Percentiles rank a stretch among this genome's conserved stretches.
Conservation (phyloP, 2,329 filamentous ascomycete genomes). For the Blastomyces silverae region DNA sequence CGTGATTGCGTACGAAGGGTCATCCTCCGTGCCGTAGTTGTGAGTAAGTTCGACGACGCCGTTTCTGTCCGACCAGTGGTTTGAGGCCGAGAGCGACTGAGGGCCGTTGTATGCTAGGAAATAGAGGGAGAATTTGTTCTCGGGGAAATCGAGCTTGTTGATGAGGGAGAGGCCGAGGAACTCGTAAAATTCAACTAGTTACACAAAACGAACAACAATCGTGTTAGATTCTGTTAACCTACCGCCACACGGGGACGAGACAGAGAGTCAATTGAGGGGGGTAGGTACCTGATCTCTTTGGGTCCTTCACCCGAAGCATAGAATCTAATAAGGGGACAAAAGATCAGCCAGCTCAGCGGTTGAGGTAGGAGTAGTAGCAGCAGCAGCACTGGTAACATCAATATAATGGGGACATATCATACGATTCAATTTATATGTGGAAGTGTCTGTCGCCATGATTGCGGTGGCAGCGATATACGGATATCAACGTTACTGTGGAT, state of each 20-base stretch:
- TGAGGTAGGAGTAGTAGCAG: slow-evolving; percentile 11
- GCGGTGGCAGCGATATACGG: slow-evolving; percentile 24
- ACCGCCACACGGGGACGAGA: neutral
- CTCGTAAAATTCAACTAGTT: slow-evolving; percentile 80
- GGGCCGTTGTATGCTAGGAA: slow-evolving; percentile 85
- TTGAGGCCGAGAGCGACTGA: slow-evolving; percentile 64
- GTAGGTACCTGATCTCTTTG: slow-evolving; percentile 63
- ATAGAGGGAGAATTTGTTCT: slow-evolving; percentile 90
- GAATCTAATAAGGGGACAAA: slow-evolving; percentile 30
- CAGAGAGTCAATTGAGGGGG: neutral
- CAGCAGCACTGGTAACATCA: slow-evolving; percentile 16
- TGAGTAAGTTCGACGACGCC: slow-evolving; percentile 81
- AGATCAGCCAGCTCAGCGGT: slow-evolving; percentile 18
- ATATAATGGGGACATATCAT: slow-evolving; percentile 36
- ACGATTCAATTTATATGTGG: slow-evolving; percentile 60
- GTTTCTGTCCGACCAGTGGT: slow-evolving; percentile 73
- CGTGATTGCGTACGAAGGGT: slow-evolving; percentile 69
- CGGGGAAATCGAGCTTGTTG: slow-evolving; percentile 72
- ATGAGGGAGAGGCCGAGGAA: slow-evolving; percentile 81
- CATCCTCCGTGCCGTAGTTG: slow-evolving; percentile 82
- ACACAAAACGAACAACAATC: neutral
- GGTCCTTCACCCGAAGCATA: slow-evolving; percentile 92
- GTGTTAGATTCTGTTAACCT: neutral
- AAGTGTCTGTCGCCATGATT: slow-evolving; percentile 52
- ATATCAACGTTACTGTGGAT: neutral